These are phyloP conservation scores for Juncus effusus DNA, from an alignment of 176 grass and related monocot species.

Conservation along the genomic window DNA sequence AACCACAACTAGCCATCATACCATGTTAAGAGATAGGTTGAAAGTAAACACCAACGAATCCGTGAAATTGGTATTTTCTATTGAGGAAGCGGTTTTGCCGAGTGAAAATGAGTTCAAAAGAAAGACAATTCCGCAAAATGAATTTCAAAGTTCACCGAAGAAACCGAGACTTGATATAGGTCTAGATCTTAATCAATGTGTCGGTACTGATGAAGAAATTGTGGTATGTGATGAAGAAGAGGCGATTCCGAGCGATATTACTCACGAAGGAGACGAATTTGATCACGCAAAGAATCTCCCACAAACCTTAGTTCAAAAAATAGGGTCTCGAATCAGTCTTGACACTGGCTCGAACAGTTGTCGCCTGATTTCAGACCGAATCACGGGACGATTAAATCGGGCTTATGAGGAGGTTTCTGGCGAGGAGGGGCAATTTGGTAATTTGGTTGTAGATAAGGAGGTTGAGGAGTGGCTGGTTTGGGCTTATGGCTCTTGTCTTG, in stretches of 20 bases:
- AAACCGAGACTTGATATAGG: constrained; percentile 17
- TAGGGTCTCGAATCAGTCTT: constrained; percentile 22
- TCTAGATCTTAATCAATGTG: constrained; percentile 56
- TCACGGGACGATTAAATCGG: constrained; percentile 35
- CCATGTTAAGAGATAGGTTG: background rate
- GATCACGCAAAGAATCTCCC: background rate
- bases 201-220: constrained; percentile 13
- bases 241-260: constrained; percentile 68
- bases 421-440: background rate
- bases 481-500: constrained; percentile 41
- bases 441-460: constrained; percentile 32
- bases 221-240: constrained; percentile 33
- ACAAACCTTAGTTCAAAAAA: constrained; percentile 23
- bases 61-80: constrained; percentile 38
- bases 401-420: constrained; percentile 18
- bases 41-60: background rate
- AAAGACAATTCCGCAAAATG: constrained; percentile 27
- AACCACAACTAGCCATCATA: constrained; percentile 23
- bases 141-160: constrained; percentile 31
- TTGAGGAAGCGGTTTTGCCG: constrained; percentile 10
- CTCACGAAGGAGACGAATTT: constrained; percentile 39
- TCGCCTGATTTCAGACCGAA: constrained; percentile 1
- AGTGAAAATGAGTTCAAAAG: constrained; percentile 39
- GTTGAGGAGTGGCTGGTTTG: constrained; percentile 34
- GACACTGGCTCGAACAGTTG: constrained; percentile 19